phyloP scores from a whole-genome alignment of 1,284 basidiomycete species.

The Schizophyllum commune region DNA sequence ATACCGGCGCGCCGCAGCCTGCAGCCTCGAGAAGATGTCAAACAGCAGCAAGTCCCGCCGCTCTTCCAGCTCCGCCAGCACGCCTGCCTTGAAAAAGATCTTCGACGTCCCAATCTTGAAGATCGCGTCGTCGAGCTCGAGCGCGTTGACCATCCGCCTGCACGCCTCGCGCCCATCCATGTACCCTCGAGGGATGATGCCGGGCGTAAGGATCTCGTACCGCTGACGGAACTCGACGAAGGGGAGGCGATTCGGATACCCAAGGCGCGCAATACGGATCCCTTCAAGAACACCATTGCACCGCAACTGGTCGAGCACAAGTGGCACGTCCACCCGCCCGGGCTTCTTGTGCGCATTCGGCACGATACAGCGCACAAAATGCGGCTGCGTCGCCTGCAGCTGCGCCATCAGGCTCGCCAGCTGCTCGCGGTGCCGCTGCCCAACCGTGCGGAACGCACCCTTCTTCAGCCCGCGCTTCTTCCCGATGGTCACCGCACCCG shows the following conservation, averaged over 20 bases:
- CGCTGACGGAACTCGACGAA: conserved; percentile 97
- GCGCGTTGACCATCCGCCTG: conserved; percentile 84
- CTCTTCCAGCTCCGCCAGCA: conserved; percentile 97
- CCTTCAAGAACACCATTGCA: conserved; percentile 99
- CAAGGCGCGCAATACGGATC: conserved; percentile 94
- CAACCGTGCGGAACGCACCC: conserved; percentile 95
- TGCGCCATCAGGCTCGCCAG: conserved; percentile 89
- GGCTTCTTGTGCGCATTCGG: conserved; percentile 93
- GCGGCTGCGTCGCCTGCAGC: conserved; percentile 90
- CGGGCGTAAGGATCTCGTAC: conserved; percentile 93
- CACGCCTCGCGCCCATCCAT: conserved; percentile 97
- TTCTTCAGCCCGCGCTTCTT: conserved; percentile 85
- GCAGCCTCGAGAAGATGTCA: conserved; percentile 85
- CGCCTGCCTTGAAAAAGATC: conserved; percentile 99
- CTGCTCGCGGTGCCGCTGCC: conserved; percentile 95
- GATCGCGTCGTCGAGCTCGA: conserved; percentile 80
- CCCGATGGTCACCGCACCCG: conserved; percentile 43
- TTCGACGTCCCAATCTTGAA: conserved; percentile 89
- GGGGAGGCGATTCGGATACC: conserved; percentile 94
- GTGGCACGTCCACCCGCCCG: conserved; percentile 85
- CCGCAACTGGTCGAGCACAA: conserved; percentile 93
- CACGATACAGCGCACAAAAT: conserved; percentile 98
- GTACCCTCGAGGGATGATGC: conserved; percentile 87
- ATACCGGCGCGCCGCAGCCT: conserved; percentile 82
- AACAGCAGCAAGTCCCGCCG: conserved; percentile 81